phyloP scores from a whole-genome alignment of 2,329 filamentous ascomycete genomes.

The Cordyceps tenuipes region DNA sequence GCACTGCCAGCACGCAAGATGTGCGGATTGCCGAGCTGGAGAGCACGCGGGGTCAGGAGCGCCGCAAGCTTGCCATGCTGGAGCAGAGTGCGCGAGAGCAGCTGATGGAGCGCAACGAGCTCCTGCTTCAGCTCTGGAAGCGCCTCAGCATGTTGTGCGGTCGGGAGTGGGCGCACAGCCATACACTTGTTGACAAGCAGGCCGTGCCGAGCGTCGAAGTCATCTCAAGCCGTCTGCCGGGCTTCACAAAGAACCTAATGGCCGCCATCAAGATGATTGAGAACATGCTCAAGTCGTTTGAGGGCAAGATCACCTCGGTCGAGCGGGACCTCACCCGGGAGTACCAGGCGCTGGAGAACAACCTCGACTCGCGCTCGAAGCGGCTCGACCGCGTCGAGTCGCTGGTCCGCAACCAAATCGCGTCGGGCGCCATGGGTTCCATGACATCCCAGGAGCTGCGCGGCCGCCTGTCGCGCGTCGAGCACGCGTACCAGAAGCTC shows the following conservation, averaged over 20 bases:
- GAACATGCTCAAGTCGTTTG: constrained; percentile 67
- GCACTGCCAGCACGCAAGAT: constrained; percentile 78
- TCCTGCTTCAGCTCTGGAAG: constrained; percentile 86
- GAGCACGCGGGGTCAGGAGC: constrained; percentile 65
- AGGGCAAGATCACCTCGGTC: constrained; percentile 70
- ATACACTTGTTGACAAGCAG: constrained; percentile 81
- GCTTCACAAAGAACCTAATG: constrained; percentile 84
- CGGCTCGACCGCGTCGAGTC: constrained; percentile 82
- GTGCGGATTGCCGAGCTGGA: constrained; percentile 81
- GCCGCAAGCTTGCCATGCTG: constrained; percentile 63
- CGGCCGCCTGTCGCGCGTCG: constrained; percentile 43
- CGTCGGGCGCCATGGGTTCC: constrained; percentile 37
- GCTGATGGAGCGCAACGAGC: constrained; percentile 77
- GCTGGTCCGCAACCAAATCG: constrained; percentile 59
- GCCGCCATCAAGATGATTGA: constrained; percentile 84
- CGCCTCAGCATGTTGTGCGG: constrained; percentile 79
- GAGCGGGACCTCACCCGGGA: constrained; percentile 87
- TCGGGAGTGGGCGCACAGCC: constrained; percentile 82
- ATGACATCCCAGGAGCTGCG: constrained; percentile 36
- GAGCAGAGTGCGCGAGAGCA: constrained; percentile 82
- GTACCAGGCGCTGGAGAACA: constrained; percentile 77
- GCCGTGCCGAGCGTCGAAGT: constrained; percentile 75
- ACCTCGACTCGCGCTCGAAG: constrained; percentile 70
- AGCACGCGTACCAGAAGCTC: constrained; percentile 53
- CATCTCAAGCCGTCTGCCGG: constrained; percentile 74